Evolutionary conservation across 805 yeast species (phyloP).

Genomic region (Yamadazyma sp.): DNA sequence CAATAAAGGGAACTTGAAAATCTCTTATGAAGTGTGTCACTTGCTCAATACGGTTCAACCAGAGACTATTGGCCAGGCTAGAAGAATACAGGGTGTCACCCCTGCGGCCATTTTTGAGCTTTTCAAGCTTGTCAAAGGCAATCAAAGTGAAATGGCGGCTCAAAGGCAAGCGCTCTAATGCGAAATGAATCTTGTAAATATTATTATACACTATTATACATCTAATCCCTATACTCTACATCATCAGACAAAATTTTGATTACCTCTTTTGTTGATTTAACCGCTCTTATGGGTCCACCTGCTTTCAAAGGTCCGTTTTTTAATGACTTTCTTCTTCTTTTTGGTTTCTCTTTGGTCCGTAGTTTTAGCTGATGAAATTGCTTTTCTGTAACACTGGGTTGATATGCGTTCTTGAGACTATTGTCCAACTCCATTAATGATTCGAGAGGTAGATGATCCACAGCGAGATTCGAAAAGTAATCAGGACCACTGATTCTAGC

Average conservation of each 20-base stretch:
- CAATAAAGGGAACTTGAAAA: conserved; percentile 44
- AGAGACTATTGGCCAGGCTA: conserved; percentile 89
- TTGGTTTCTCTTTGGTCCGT: too few relatives aligned
- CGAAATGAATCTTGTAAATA: conserved; percentile 19
- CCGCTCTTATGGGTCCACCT: too few relatives aligned
- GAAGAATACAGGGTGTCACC: conserved; percentile 91
- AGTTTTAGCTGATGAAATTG: too few relatives aligned
- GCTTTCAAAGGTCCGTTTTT: too few relatives aligned
- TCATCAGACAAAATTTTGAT: background rate
- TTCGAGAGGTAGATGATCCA: conserved; percentile 37
- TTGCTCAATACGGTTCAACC: conserved; percentile 77
- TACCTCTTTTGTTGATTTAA: background rate
- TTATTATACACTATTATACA: conserved; percentile 12
- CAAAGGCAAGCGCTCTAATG: conserved; percentile 19
- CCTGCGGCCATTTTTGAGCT: conserved; percentile 89
- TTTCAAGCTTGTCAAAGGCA: conserved; percentile 50
- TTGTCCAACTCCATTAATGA: conserved; percentile 32
- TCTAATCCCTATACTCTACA: background rate
- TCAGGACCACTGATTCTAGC: conserved; percentile 17
- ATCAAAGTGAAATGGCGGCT: conserved; percentile 23
- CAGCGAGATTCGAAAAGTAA: conserved; percentile 32
- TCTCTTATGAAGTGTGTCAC: conserved; percentile 75
- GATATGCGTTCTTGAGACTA: conserved; percentile 18
- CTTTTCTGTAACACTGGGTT: background rate
- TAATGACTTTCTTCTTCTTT: too few relatives aligned